Conservation (phyloP, 2,329 filamentous ascomycete species). For the Plenodomus tracheiphilus region DNA sequence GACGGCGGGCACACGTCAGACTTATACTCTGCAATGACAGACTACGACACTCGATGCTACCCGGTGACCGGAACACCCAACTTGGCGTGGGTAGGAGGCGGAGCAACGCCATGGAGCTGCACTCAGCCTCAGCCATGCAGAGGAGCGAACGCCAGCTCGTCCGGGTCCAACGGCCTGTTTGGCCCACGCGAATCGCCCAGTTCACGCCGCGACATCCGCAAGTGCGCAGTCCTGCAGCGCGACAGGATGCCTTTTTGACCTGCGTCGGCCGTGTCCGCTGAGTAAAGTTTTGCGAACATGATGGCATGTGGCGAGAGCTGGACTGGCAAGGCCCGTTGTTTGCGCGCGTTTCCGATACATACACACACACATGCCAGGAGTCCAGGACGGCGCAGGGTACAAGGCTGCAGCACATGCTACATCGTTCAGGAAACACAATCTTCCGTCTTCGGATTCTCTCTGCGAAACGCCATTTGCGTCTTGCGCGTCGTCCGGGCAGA, state of each 20-base stretch:
- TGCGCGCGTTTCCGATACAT: not conserved
- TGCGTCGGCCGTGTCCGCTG: slow-evolving; percentile 4
- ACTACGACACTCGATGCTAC: slow-evolving; percentile 22
- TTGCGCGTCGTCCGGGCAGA: slow-evolving; percentile 2
- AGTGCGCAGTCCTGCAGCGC: slow-evolving; percentile 4
- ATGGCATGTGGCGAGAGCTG: not conserved
- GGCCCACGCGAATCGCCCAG: slow-evolving; percentile 9
- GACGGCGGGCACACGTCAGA: slow-evolving; percentile 6
- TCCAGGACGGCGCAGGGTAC: not conserved
- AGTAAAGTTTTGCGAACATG: not conserved
- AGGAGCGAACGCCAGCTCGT: slow-evolving; percentile 13
- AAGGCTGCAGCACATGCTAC: slow-evolving; percentile 9
- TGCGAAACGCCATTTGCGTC: slow-evolving; percentile 23
- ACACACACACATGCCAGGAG: no score
- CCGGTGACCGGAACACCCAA: slow-evolving; percentile 28
- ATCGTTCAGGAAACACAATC: slow-evolving; percentile 19
- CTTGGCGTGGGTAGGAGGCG: slow-evolving; percentile 32
- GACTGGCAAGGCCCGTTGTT: not conserved
- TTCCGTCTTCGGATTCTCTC: slow-evolving; percentile 17
- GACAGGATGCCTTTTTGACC: not conserved
- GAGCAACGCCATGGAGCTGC: slow-evolving; percentile 26
- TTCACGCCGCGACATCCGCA: slow-evolving; percentile 13
- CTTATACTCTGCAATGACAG: slow-evolving; percentile 19
- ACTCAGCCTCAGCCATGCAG: slow-evolving; percentile 35
- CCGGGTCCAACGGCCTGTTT: slow-evolving; percentile 22